Evolutionary conservation across 2,329 filamentous ascomycete species (phyloP), one percentile per base, ranked within the genome.

Genomic region (Clonostachys rhizophaga): DNA sequence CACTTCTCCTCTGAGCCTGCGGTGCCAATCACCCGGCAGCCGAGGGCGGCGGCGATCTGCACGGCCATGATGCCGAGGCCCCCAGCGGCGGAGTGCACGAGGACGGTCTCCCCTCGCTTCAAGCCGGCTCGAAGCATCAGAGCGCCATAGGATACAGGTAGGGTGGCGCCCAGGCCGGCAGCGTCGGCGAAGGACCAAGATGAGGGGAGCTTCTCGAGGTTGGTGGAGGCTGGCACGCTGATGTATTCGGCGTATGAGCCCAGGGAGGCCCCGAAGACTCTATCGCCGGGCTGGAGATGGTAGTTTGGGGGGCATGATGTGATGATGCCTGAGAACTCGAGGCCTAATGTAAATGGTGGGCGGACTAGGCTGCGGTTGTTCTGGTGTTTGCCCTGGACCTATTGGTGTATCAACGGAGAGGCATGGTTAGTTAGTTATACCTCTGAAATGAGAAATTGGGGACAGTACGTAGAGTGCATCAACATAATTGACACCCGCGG

Each of bases 271-370:
- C 79, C 81, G 54, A 81, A 83, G 24, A 84, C 76, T 14, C 67
- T 62, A 41, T 78, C 72, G 7, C 78, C 79, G 5, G 63, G 62
- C 18, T 57, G 57, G 49, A 76, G 72, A 0, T 51, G 49, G 14
- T 62, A 66, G 13, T 46, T 39, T 6, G 58, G 17, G 0, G 72
- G 68, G 0, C 69, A 57, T 3, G 61, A 61, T 34, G 71, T 50
- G 2, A 84, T 65, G 3, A 71, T 63, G n/a, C 79, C 80, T 1
- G 78, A 67, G 54, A 83, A 84, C 56, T 84, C 79, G n/a, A 76
- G 75, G 12, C 80, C 80, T 1, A 83, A 69, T 2, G 70, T 72
- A 61, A 84, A 84, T 0, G 79, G 79, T 2, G 79, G 80, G 34
- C 65, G 66, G 36, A 79, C 70, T 46, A 79, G 71, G n/a, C 68